phyloP scores from a whole-genome alignment of 176 grass and related monocot genomes.

The Eremochloa ophiuroides region DNA sequence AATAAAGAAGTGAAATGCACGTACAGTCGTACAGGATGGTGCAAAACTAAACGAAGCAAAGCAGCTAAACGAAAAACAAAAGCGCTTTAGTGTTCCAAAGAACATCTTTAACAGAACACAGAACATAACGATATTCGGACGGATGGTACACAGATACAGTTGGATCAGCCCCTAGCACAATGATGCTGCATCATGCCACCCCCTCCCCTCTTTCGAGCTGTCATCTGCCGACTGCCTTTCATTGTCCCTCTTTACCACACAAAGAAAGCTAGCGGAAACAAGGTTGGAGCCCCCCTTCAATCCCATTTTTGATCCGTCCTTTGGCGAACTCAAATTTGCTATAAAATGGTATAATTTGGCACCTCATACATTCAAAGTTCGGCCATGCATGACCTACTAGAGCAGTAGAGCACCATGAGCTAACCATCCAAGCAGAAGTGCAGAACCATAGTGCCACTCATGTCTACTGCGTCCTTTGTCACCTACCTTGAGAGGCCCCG shows the following conservation, averaged over 20 bases:
- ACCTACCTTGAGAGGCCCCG: conserved; percentile 31
- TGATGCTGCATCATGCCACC: conserved; percentile 40
- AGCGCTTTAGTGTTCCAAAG: conserved; percentile 15
- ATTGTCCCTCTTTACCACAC: conserved; percentile 15
- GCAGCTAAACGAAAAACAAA: neutral
- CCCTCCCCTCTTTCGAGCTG: conserved; percentile 36
- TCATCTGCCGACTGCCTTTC: conserved; percentile 15
- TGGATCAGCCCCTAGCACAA: conserved; percentile 26
- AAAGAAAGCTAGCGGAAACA: conserved; percentile 1
- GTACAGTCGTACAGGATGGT: neutral
- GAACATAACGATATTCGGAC: neutral
- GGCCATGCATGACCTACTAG: neutral
- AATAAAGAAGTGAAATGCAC: neutral
- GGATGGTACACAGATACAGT: conserved; percentile 9
- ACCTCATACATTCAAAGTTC: neutral
- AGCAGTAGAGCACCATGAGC: neutral
- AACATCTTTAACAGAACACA: conserved; percentile 22
- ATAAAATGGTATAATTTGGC: neutral
- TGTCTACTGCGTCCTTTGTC: conserved; percentile 25
- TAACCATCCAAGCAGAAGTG: neutral
- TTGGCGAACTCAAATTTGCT: neutral
- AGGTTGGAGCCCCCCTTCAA: neutral
- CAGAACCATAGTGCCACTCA: neutral
- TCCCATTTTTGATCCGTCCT: neutral
- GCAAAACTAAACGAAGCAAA: neutral